Conservation (phyloP, 805 yeast species). For the Tanozyma kutaoensis region DNA sequence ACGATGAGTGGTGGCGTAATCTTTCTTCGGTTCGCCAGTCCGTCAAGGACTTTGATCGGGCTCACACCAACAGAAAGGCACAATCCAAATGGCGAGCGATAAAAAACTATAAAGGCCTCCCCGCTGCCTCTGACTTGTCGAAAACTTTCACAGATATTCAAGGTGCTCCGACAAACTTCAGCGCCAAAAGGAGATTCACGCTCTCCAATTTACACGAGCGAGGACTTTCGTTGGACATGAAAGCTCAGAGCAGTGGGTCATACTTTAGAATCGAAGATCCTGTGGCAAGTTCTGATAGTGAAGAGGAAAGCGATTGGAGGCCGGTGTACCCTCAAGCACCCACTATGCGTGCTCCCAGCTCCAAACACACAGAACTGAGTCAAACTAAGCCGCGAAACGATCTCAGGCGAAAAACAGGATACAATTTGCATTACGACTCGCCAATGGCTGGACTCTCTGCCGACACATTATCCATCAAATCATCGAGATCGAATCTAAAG, state of each 20-base stretch:
- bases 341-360: too few species aligned
- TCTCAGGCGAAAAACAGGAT: too few species aligned
- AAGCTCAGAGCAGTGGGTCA: constrained; percentile 29
- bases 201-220: constrained; percentile 58
- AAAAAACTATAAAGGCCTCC: neutral
- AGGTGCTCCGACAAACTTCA: too few species aligned
- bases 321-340: too few species aligned
- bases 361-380: too few species aligned
- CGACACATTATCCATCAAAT: too few species aligned
- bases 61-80: too few species aligned
- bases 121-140: neutral
- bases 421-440: too few species aligned
- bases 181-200: too few species aligned
- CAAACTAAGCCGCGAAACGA: too few species aligned
- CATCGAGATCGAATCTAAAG: constrained; percentile 25
- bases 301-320: too few species aligned
- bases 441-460: too few species aligned
- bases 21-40: constrained; percentile 43
- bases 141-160: neutral
- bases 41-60: constrained; percentile 15
- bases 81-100: constrained; percentile 1
- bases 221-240: constrained; percentile 61
- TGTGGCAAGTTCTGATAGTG: constrained; percentile 9
- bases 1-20: constrained; percentile 84
- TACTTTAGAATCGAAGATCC: constrained; percentile 13